Conservation (phyloP, 1,284 basidiomycete species). For the Mycena sp. region DNA sequence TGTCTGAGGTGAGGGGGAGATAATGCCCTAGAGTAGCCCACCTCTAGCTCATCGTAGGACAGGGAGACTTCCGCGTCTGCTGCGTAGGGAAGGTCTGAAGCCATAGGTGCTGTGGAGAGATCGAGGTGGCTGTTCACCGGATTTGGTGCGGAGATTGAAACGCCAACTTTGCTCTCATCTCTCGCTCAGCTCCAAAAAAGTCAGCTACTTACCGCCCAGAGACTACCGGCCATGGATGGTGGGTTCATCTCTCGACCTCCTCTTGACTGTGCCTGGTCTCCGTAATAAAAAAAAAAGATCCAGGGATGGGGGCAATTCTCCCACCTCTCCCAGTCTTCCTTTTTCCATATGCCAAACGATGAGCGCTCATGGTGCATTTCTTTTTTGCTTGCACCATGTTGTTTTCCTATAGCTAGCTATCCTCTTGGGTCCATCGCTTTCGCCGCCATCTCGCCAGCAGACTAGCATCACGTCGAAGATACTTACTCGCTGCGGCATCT, state of each 20-base stretch:
- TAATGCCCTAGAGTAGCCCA: conserved; percentile 40
- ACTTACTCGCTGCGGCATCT: conserved; percentile 56
- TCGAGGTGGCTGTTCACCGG: no score
- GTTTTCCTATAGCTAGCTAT: conserved; percentile 68
- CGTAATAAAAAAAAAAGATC: no score
- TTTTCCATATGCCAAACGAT: conserved; percentile 16
- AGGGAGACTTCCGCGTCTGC: conserved; percentile 93
- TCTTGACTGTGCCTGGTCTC: background rate
- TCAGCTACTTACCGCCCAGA: no score
- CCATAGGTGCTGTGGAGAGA: conserved; percentile 48
- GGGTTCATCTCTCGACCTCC: background rate
- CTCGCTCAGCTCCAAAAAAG: no score
- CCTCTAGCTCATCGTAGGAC: conserved; percentile 90
- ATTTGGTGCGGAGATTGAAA: no score
- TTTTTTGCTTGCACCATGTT: conserved; percentile 61
- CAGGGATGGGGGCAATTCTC: background rate
- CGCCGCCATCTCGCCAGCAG: conserved; percentile 46
- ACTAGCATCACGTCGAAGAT: conserved; percentile 44
- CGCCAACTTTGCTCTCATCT: no score
- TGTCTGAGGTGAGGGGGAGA: background rate
- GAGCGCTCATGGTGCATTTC: conserved; percentile 70
- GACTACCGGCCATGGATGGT: background rate
- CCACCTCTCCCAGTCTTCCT: background rate
- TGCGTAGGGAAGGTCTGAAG: conserved; percentile 94
- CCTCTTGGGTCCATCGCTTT: conserved; percentile 47